A percentile compares a stretch with the other conserved stretches of the same genome.
These are phyloP conservation scores for Paramecium primaurelia DNA, from an alignment of 73 alveolate species.

Conservation along the genomic window DNA sequence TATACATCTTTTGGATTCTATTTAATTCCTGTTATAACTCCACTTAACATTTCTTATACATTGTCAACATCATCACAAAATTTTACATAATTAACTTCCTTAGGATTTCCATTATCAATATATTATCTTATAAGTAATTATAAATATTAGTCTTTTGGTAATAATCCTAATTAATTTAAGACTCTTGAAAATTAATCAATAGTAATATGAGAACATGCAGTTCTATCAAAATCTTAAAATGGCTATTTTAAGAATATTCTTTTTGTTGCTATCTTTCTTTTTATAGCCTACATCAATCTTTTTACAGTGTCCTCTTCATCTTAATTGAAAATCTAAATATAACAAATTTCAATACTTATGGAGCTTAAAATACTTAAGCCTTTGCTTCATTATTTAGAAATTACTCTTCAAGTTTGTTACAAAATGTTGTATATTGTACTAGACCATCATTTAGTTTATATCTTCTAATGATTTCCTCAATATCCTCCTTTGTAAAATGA, in stretches of 20 bases:
- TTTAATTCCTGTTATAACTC: constrained; percentile 58
- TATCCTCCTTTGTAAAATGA: constrained; percentile 69
- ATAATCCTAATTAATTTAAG: constrained; percentile 70
- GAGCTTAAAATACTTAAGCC: constrained; percentile 64
- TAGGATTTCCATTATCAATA: constrained; percentile 76
- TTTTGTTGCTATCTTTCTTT: constrained; percentile 66
- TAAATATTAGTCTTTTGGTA: constrained; percentile 72
- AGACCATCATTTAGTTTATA: constrained; percentile 66
- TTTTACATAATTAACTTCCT: constrained; percentile 79
- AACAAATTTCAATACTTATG: background rate
- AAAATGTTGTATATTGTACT: constrained; percentile 70
- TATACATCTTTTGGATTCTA: constrained; percentile 41
- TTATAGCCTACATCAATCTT: constrained; percentile 61
- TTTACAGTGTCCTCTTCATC: constrained; percentile 63
- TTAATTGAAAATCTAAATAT: constrained; percentile 62
- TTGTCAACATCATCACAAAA: constrained; percentile 89
- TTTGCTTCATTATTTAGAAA: constrained; percentile 59
- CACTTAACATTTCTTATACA: constrained; percentile 82
- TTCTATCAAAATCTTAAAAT: constrained; percentile 82
- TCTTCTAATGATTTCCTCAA: constrained; percentile 65
- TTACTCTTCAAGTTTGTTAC: constrained; percentile 69
- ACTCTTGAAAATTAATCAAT: constrained; percentile 83
- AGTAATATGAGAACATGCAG: constrained; percentile 84
- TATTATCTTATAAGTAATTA: constrained; percentile 71
- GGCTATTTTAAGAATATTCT: constrained; percentile 80